These are phyloP conservation scores for Heritiera fomes DNA, from an alignment of 345 rosid genomes.

Conservation along the genomic window DNA sequence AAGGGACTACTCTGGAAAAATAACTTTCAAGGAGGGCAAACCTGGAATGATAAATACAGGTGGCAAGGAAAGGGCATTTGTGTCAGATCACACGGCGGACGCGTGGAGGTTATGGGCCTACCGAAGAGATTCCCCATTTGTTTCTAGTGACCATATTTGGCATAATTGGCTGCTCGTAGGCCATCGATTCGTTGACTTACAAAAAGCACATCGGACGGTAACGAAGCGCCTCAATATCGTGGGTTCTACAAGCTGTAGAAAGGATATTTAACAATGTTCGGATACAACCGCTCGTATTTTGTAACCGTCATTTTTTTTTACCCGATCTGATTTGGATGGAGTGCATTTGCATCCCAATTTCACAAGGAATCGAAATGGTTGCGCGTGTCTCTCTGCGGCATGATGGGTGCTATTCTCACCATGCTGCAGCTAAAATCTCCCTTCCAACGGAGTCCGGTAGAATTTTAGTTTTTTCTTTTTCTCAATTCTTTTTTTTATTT, in stretches of 20 bases:
- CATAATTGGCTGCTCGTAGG: conserved; percentile 5
- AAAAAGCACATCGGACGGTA: neutral
- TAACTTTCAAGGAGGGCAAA: neutral
- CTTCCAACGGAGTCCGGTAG: too few relatives aligned
- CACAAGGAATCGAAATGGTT: too few relatives aligned
- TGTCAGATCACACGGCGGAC: neutral
- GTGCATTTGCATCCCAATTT: too few relatives aligned
- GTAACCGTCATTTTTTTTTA: neutral
- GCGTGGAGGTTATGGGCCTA: neutral
- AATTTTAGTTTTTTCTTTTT: too few relatives aligned
- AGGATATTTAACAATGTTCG: neutral
- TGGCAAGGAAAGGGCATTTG: neutral
- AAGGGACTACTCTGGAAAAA: neutral
- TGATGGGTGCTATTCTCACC: too few relatives aligned
- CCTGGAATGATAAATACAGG: neutral
- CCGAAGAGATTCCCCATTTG: neutral
- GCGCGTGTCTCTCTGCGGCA: too few relatives aligned
- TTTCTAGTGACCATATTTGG: neutral
- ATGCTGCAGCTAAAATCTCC: too few relatives aligned
- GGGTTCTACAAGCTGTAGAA: conserved; percentile 1
- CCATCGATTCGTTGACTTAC: conserved; percentile 5
- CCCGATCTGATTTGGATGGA: too few relatives aligned
- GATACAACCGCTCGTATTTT: neutral
- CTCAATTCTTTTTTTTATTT: too few relatives aligned
- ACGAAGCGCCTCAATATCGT: neutral